Evolutionary conservation across 2,329 filamentous ascomycete species (phyloP), one percentile per base, ranked within the genome.

Genomic region (Setomelanomma holmii): DNA sequence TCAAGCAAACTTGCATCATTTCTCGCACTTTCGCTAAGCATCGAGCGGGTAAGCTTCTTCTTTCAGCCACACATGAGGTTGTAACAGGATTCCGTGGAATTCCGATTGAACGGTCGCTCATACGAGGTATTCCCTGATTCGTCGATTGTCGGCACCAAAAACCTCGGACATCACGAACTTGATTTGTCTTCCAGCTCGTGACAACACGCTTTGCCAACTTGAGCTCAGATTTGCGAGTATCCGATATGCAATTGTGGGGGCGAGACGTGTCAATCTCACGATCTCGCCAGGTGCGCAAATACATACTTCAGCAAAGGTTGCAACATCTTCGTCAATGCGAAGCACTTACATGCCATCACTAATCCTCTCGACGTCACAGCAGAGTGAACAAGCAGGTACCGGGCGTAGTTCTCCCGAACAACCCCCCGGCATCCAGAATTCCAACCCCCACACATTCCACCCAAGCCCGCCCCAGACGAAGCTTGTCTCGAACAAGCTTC

Each of bases 401-500:
- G 19, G 19, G 10, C 6, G 12, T 20, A 20, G 17, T 17, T 12
- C 5, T 21, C 36, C 36, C 36, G 36, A 40, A 20, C 36, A 40
- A 20, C 36, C 36, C 36, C 36, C 36, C 36, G 36, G 27, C 27
- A 30, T 14, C 27, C 14, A 14, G 10, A 30, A 10, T 20, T 22
- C 16, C 36, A n/a, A 6, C 17, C 17, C 33, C 24, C 47, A 23
- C 27, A 30, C 27, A 30, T 30, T 40, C 22, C 23, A 10, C 38
- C 41, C 49, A 49, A 36, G 21, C 38, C 22, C 23, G 11, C 38
- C 41, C 49, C 51, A 36, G 21, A 27, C 23, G 48, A 49, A 62
- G 57, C 57, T 62, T 60, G 52, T 54, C 42, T 57, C 19, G 40
- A 58, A 62, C 39, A 62, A 62, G 59, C 48, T 20, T 45, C 24